Evolutionary conservation across 768 basidiomycete genomes (phyloP), one percentile per base, ranked within the genome.

Genomic region (Dendrothele bispora): DNA sequence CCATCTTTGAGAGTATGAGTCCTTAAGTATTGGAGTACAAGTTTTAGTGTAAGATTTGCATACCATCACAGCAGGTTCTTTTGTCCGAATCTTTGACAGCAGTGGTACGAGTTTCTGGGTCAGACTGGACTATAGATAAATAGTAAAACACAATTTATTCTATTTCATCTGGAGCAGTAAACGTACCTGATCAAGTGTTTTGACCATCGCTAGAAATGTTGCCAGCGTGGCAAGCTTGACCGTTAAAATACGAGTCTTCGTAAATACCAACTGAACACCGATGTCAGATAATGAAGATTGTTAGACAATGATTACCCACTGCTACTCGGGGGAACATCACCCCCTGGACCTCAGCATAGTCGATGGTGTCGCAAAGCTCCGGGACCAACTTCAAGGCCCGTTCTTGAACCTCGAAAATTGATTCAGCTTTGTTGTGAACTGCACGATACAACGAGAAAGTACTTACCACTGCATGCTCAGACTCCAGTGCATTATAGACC

Each of bases 61-160:
- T 57, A 92, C 91, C 81, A 93, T 97, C 4, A 98, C 95, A 40
- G 87, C 83, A 8, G 95, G 95, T 61, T 98, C 95, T 63, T 93
- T 95, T 4, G 95, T 98, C 29, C 94, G 84, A 53, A 98, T 97
- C 64, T 92, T 97, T 0, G 94, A 88, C 21, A 99, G 75, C 14
- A 98, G 67, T 2, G 97, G 97, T 3, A 98, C 95, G 17, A 99
- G 77, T 64, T 97, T 98, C 60, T 95, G 93, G 1, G 97, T 98
- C 43, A 99, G 63, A 58, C 88, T 95, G 34, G 81, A 71, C 88
- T 91, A 47, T n/a, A n/a, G 39, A 5, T 5, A 14, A 47, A 48
- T 12, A 15, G 22, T 12, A 27, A 7, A 26, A 5, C 20, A 24
- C 41, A 42, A 26, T 10, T 43, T 5, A 30, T 10, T 7, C 12